These are phyloP conservation scores for Isoetes engelmannii DNA, from an alignment of 83 land plant genomes.

Conservation along the genomic window DNA sequence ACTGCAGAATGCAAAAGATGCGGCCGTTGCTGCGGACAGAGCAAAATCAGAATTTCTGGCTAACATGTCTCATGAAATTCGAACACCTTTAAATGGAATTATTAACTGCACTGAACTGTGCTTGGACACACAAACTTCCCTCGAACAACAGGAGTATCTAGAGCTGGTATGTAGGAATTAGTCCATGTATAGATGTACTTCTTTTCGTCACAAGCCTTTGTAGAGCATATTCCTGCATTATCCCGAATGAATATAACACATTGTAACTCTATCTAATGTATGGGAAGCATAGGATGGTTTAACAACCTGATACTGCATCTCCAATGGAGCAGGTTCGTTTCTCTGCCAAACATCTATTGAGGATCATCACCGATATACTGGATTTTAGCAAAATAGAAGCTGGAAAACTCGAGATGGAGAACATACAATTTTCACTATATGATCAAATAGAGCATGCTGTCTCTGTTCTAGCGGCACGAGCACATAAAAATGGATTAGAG, in stretches of 20 bases:
- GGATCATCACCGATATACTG: constrained; percentile 34
- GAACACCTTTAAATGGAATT: constrained; percentile 35
- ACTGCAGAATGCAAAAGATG: constrained; percentile 31
- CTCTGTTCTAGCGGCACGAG: constrained; percentile 38
- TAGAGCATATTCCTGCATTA: too few relatives aligned
- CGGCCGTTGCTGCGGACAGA: constrained; percentile 31
- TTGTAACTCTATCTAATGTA: too few relatives aligned
- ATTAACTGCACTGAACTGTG: constrained; percentile 38
- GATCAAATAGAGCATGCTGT: constrained; percentile 38
- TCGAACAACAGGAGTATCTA: constrained; percentile 33
- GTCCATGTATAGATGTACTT: neutral
- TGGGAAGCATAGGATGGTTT: too few relatives aligned
- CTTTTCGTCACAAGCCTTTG: neutral
- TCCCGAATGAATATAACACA: too few relatives aligned
- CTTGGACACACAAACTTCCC: constrained; percentile 31
- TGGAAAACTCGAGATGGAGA: constrained; percentile 39
- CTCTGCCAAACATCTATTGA: constrained; percentile 28
- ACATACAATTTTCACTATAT: constrained; percentile 35
- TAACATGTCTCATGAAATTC: constrained; percentile 38
- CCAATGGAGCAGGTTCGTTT: constrained; percentile 27
- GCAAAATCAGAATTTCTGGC: constrained; percentile 35
- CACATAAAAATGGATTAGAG: constrained; percentile 28
- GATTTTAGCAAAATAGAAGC: constrained; percentile 39
- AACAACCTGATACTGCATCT: neutral
- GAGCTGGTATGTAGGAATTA: constrained; percentile 21